Base-by-base conservation (phyloP, 805 yeast species). In the Candida caryicola region DNA sequence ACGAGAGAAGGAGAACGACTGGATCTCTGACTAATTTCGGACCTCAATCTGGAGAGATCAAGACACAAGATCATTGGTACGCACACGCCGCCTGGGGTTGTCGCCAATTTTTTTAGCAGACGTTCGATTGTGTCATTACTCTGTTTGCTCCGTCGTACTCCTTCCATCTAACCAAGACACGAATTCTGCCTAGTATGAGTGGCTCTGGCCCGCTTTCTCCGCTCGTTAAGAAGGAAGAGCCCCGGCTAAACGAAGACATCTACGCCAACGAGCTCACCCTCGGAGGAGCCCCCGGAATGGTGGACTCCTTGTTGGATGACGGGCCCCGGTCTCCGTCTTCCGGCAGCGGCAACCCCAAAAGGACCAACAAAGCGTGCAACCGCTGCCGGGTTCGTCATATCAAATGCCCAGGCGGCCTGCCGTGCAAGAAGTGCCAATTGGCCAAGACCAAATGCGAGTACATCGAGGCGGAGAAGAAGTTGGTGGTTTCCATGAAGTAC, bases 391-490 rank as follows among this genome's bases (percentile, higher is more conserved):
- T 77, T 33, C 69, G 88, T 37, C 93, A 85, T 58, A 77, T 82
- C 30, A 76, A 83, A 45, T 85, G 93, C 52, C 87, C 87, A 10
- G 89, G 89, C 2, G 87, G 86, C 1, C 76, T 80, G 33, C 88
- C 89, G 0, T 85, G 93, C 55, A 58, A 65, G 35, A 79, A 79
- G 50, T 85, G 93, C 54, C 59, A 58, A 10, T 54, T 69, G 34
- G 76, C 82, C 12, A 72, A 69, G 34, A 64, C 78, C 3, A 67
- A 69, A 16, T 85, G 93, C 62, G 88, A 82, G 49, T 85, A 82
- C 47, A 72, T 76, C 14, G 87, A 81, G 52, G 85, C 82, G 7
- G 85, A 82, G 35, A 81, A 77, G 62, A 82, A 84, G 50, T 70
- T 85, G 9, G 85, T 82, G 19, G 83, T 84, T 0, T 81, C 89